Conservation (phyloP, 2,329 filamentous ascomycete genomes). For the Xylaria sp. region DNA sequence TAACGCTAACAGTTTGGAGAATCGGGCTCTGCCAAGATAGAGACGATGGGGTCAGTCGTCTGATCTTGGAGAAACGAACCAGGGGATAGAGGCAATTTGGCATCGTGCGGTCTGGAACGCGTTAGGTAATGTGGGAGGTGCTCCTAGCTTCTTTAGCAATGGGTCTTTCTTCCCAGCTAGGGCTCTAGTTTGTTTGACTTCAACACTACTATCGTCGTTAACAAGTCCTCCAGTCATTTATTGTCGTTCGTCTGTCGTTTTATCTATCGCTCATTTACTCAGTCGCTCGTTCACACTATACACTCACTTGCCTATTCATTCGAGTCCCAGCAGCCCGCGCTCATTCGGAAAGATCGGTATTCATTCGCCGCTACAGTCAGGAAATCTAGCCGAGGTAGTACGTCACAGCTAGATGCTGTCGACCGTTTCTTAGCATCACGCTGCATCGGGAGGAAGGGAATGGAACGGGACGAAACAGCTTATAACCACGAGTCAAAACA, state of each 20-base stretch:
- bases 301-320: neutral
- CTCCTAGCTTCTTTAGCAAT: neutral
- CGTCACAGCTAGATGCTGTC: neutral
- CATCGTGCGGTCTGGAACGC: neutral
- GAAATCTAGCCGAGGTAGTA: no score
- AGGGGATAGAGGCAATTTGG: neutral
- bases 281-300: neutral
- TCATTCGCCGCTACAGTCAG: neutral
- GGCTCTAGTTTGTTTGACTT: neutral
- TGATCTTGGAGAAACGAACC: neutral
- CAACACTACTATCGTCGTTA: neutral
- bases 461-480: neutral
- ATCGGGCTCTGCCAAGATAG: neutral
- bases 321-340: neutral
- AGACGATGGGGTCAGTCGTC: neutral
- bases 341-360: neutral
- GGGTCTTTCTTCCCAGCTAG: neutral
- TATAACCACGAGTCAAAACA: neutral
- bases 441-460: neutral
- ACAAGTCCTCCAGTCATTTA: no score
- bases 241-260: neutral
- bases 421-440: neutral
- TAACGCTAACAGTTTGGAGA: constrained; percentile 20
- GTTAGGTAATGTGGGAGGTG: neutral
- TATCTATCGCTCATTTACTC: neutral